A percentile compares a stretch with the other conserved stretches of the same genome.
These are phyloP conservation scores for Ophiostoma triangulosporum DNA, from an alignment of 2,329 filamentous ascomycete genomes.

Conservation along the genomic window DNA sequence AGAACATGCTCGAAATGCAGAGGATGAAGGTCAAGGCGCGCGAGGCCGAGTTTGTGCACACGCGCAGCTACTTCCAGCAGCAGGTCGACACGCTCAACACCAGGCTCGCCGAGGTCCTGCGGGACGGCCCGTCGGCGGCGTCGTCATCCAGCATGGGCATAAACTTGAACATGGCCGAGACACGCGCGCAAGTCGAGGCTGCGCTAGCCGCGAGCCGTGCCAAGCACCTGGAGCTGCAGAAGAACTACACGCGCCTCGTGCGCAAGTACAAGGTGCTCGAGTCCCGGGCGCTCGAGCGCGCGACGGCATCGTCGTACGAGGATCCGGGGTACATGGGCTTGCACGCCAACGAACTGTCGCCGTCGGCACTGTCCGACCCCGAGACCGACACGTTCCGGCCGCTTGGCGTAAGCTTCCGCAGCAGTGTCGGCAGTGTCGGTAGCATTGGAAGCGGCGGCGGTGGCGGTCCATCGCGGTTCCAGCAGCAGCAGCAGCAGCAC, in stretches of 20 bases:
- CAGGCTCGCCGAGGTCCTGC: conserved; percentile 27
- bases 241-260: conserved; percentile 34
- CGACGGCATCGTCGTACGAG: conserved; percentile 4
- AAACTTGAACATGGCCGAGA: conserved; percentile 13
- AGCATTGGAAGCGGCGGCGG: conserved; percentile 16
- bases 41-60: conserved; percentile 32
- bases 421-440: conserved; percentile 4
- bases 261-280: conserved; percentile 40
- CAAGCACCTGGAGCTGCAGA: conserved; percentile 40
- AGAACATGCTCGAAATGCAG: conserved; percentile 45
- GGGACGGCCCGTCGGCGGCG: background rate
- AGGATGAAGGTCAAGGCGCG: conserved; percentile 41
- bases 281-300: conserved; percentile 15
- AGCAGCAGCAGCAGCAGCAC: conserved; percentile 1
- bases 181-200: conserved; percentile 28
- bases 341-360: conserved; percentile 5
- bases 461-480: background rate
- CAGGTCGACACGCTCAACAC: conserved; percentile 35
- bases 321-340: background rate
- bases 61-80: conserved; percentile 29
- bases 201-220: conserved; percentile 37
- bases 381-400: conserved; percentile 22
- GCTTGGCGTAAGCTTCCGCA: conserved; percentile 19
- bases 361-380: conserved; percentile 12
- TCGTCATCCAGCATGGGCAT: too few relatives aligned